Conservation (phyloP, 2,329 filamentous ascomycete genomes). For the Epichloe gansuensis region DNA sequence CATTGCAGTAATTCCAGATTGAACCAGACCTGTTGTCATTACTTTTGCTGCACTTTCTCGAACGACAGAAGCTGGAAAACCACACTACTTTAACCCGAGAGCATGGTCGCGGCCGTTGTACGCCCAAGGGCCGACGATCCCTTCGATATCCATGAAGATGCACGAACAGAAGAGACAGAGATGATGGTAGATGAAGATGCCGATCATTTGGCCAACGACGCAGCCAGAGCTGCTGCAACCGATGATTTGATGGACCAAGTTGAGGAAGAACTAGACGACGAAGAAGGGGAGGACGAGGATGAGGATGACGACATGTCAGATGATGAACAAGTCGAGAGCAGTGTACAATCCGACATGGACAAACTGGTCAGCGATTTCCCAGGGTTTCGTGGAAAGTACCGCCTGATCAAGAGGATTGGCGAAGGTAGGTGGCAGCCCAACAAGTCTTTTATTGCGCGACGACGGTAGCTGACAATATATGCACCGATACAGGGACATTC, state of each 20-base stretch:
- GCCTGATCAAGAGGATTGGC: constrained; percentile 90
- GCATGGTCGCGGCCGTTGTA: constrained; percentile 4
- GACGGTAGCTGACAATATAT: not conserved
- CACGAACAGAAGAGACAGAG: constrained; percentile 36
- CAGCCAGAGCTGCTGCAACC: constrained; percentile 11
- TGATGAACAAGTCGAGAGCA: constrained; percentile 52
- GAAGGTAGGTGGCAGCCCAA: constrained; percentile 50
- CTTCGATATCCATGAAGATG: constrained; percentile 40
- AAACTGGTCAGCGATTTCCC: constrained; percentile 72
- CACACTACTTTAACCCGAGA: not conserved
- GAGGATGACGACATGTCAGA: constrained; percentile 35
- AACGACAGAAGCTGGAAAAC: not conserved
- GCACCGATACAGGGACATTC: constrained; percentile 65
- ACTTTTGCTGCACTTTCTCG: too few relatives aligned
- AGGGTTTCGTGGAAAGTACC: constrained; percentile 72
- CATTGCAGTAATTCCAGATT: not conserved
- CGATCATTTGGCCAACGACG: constrained; percentile 19
- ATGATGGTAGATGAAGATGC: constrained; percentile 33
- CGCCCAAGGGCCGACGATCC: constrained; percentile 18
- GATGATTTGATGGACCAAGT: constrained; percentile 16
- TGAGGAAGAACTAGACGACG: constrained; percentile 18
- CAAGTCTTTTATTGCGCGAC: not conserved
- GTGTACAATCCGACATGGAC: constrained; percentile 75
- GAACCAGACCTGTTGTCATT: too few relatives aligned
- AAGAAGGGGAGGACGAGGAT: constrained; percentile 23